Evolutionary conservation across 75 land plant species (phyloP), one percentile per base, ranked within the genome.

Genomic region (Ceratopteris richardii): DNA sequence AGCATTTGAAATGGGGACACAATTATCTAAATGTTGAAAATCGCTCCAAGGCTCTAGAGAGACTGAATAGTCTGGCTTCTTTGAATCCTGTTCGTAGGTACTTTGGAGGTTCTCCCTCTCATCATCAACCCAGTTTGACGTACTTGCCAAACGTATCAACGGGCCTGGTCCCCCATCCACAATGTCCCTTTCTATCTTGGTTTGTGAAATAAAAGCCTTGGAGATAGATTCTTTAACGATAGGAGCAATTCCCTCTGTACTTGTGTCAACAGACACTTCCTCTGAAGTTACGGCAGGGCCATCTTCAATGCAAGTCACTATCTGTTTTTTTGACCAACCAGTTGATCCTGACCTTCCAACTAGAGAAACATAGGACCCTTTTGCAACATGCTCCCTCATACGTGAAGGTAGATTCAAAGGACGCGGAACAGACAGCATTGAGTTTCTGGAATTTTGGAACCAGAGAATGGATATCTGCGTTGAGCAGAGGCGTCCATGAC

Each of bases 71-170:
- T n/a, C n/a, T n/a, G n/a, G n/a, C 14, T 54, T 28, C 44, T 51
- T 10, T 28, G 27, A 44, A 14, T 22, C 28, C 54, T 22, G 13
- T 31, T 31, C 4, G 18, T 2, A 21, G 64, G 36, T 19, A 47
- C 64, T 74, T 40, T 60, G 62, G 51, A 84, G 63, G 19, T 82
- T 78, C 57, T 93, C 98, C 50, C 98, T 78, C 61, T 93, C 98
- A 79, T 93, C 98, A 65, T 93, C 96, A 64, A 85, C 90, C 98
- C 98, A 93, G 60, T 93, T 85, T 40, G 42, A 40, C 41, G 87
- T 83, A 31, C 80, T 76, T 7, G 62, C 63, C 17, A 83, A 51
- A 7, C 68, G 59, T 24, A 85, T 78, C 17, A 77, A 56, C 1
- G 90, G 82, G 0, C 82, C 58, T 10, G 83, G 83, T 9, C n/a